Base-by-base conservation (phyloP, 129 eudicot species). In the Arctium lappa region DNA sequence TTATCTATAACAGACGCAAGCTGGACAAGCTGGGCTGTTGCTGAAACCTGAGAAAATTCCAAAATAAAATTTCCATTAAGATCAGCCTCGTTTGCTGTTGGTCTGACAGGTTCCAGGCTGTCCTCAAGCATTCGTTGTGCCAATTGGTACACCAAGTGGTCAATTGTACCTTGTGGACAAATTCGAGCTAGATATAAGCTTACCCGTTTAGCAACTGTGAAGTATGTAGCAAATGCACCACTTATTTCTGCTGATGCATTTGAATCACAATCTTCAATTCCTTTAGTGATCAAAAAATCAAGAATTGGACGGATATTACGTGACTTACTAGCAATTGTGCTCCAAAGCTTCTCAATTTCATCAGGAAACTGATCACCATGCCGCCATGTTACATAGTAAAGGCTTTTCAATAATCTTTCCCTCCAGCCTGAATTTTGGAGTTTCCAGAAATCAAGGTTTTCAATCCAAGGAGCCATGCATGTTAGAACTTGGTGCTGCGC, bases 181-280 rank as follows among this genome's bases (percentile, higher is more conserved):
- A 94, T 92, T 44, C 98, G 87, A 74, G 98, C 98, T 11, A 94
- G 84, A 86, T 94, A 94, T 75, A 94, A 89, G 79, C 98, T 89
- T 75, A 94, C 94, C 71, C 98, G 88, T 85, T 94, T 94, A 34
- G 98, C 98, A 44, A 94, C 98, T 1, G 94, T 92, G 79, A 92
- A 94, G 76, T 94, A 94, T 5, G 98, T 94, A 30, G 98, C 97
- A 83, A 94, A 94, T 44, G 96, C 98, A 70, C 98, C 98, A 74
- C 91, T 90, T 78, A 94, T 94, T 92, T 94, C 98, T 31, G 98
- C 90, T 18, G 98, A 94, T 9, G 98, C 97, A 82, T 89, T 94
- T 22, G 98, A 94, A 87, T 94, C 98, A 79, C 98, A 92, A 71
- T 94, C 98, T 86, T 94, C 98, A 70, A 94, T 94, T 40, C 98